These are phyloP conservation scores for Arabidopsis thaliana DNA, from an alignment of 345 rosid genomes.

Conservation along the genomic window DNA sequence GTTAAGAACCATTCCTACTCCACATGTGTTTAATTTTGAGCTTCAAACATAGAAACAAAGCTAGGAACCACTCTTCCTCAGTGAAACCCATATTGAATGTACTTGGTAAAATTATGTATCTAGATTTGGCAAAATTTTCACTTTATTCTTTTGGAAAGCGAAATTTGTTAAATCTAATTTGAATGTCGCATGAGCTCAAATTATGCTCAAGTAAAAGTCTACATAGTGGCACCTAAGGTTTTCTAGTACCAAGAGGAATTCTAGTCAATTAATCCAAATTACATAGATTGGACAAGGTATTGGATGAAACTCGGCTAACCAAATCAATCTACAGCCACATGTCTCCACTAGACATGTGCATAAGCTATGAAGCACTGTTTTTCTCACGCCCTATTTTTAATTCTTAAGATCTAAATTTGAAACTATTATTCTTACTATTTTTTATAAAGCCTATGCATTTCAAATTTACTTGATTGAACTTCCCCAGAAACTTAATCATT, in stretches of 20 bases:
- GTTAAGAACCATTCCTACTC: conserved; percentile 5
- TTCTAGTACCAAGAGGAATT: neutral
- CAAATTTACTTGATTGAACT: conserved; percentile 11
- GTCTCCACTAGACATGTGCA: neutral
- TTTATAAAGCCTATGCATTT: conserved; percentile 17
- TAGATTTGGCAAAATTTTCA: neutral
- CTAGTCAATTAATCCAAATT: conserved; percentile 12
- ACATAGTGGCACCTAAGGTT: conserved; percentile 5
- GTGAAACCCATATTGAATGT: neutral
- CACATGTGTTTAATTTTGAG: neutral
- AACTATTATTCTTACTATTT: conserved; percentile 12
- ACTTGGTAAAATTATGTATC: neutral
- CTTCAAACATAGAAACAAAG: neutral
- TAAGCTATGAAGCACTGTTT: conserved; percentile 1
- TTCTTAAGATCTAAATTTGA: neutral
- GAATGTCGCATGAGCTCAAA: neutral
- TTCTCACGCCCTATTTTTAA: neutral
- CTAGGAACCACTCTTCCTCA: neutral
- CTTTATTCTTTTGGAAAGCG: neutral
- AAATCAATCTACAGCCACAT: conserved; percentile 15
- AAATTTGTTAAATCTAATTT: neutral
- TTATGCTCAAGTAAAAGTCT: conserved; percentile 9
- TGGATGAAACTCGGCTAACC: conserved; percentile 19
- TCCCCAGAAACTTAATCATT: conserved; percentile 23
- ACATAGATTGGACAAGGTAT: conserved; percentile 5